A percentile compares a stretch with the other conserved stretches of the same genome.
Evolutionary conservation across 164 flowering plant genomes (phyloP).

Genomic region (Brasenia schreberi): DNA sequence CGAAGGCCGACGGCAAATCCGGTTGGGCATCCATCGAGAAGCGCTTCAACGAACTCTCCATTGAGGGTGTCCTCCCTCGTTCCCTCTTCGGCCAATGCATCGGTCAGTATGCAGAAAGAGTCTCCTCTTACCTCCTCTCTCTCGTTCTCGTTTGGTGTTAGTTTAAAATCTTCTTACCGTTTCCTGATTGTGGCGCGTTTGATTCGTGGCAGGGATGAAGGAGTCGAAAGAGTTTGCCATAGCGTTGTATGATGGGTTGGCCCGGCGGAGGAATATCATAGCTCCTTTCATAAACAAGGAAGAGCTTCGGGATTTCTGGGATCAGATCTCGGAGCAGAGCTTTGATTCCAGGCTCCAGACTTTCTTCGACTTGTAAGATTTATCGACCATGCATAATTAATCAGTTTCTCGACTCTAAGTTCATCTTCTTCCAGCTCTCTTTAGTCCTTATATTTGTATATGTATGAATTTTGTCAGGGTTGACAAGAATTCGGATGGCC

Average conservation of each 20-base stretch:
- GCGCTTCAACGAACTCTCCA: conserved; percentile 27
- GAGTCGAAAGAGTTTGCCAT: conserved; percentile 49
- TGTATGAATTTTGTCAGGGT: conserved; percentile 36
- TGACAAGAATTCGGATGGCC: conserved; percentile 76
- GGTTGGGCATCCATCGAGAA: conserved; percentile 58
- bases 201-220: conserved; percentile 34
- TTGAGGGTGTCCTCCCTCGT: conserved; percentile 25
- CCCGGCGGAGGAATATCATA: conserved; percentile 30
- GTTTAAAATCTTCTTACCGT: neutral
- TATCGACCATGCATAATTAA: too few relatives aligned
- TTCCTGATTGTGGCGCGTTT: neutral
- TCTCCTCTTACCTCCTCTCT: neutral
- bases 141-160: neutral
- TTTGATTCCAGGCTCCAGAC: conserved; percentile 62
- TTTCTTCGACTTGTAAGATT: conserved; percentile 50
- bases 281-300: conserved; percentile 20
- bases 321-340: conserved; percentile 51
- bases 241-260: conserved; percentile 44
- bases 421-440: neutral
- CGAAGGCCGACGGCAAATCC: conserved; percentile 44
- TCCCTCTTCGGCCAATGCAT: conserved; percentile 47
- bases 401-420: neutral
- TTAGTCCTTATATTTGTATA: neutral
- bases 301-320: conserved; percentile 50
- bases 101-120: conserved; percentile 15